phyloP scores from a whole-genome alignment of 2,329 filamentous ascomycete species.

The Davidsoniella eucalypti region DNA sequence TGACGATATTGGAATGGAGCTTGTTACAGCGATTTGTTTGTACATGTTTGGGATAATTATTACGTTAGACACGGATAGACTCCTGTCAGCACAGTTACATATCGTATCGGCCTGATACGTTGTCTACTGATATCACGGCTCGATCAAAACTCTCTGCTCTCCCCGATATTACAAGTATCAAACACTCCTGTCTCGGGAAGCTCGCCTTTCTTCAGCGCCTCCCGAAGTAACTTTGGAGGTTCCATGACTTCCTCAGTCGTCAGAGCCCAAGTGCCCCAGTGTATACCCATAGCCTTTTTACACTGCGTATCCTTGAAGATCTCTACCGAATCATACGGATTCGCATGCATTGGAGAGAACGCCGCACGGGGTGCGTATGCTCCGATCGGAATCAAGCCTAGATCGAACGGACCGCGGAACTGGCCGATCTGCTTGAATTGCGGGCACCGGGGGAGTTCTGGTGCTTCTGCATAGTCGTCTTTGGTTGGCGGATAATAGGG shows the following conservation, averaged over 20 bases:
- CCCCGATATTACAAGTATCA: slow-evolving; percentile 71
- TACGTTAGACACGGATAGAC: not conserved
- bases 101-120: too few relatives aligned
- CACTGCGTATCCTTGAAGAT: slow-evolving; percentile 79
- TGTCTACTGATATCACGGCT: not conserved
- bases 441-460: slow-evolving; percentile 56
- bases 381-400: slow-evolving; percentile 85
- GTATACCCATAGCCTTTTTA: slow-evolving; percentile 64
- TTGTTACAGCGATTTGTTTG: too few relatives aligned
- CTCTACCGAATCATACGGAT: slow-evolving; percentile 74
- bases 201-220: slow-evolving; percentile 52
- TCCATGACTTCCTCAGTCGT: slow-evolving; percentile 75
- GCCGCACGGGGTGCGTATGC: slow-evolving; percentile 60
- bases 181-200: slow-evolving; percentile 58
- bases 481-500: slow-evolving; percentile 39
- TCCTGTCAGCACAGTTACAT: too few relatives aligned
- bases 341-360: slow-evolving; percentile 70
- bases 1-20: not conserved
- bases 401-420: slow-evolving; percentile 69
- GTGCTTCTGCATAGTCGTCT: slow-evolving; percentile 58
- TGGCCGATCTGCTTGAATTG: slow-evolving; percentile 74
- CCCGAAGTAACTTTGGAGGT: slow-evolving; percentile 55
- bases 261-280: slow-evolving; percentile 84
- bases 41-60: not conserved
- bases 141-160: slow-evolving; percentile 54